Conservation (phyloP, 306 rosid genomes). For the Quercus aquifolioides region DNA sequence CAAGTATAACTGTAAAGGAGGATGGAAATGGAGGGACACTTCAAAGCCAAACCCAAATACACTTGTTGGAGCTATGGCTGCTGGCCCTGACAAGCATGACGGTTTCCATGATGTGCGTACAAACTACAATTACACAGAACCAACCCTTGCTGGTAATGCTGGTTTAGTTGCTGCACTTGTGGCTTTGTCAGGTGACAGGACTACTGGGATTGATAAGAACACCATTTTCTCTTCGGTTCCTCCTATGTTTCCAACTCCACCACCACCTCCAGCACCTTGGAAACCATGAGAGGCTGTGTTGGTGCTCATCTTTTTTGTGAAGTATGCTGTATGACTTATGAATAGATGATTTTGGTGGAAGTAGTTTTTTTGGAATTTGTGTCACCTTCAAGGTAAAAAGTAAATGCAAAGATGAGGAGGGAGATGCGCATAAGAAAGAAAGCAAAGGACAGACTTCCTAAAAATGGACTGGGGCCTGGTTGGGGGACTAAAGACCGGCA, state of each 20-base stretch:
- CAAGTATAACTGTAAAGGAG: conserved; percentile 88
- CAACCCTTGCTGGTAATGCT: conserved; percentile 95
- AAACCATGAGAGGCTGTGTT: conserved; percentile 50
- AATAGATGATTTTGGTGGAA: conserved; percentile 37
- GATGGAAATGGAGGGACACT: conserved; percentile 95
- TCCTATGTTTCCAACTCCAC: conserved; percentile 97
- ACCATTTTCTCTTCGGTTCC: conserved; percentile 94
- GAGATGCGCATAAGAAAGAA: conserved; percentile 26
- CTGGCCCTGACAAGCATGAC: conserved; percentile 92
- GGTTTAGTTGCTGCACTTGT: conserved; percentile 91
- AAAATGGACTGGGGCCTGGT: conserved; percentile 30
- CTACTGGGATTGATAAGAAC: conserved; percentile 68
- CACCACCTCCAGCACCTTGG: conserved; percentile 99
- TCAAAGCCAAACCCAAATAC: conserved; percentile 80
- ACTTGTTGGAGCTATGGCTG: conserved; percentile 92
- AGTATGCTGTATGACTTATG: conserved; percentile 44
- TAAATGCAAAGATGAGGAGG: conserved; percentile 27
- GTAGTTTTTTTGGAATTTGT: conserved; percentile 23
- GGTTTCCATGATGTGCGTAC: conserved; percentile 87
- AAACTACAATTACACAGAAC: conserved; percentile 94
- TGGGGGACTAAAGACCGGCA: conserved; percentile 20
- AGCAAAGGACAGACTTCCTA: conserved; percentile 10
- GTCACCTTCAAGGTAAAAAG: conserved; percentile 35
- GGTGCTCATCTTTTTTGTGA: conserved; percentile 9
- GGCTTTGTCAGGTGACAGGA: conserved; percentile 81